Evolutionary conservation across 192 early-diverging fungal species (phyloP), one percentile per base, ranked within the genome.

Genomic region (Entomortierella lignicola): DNA sequence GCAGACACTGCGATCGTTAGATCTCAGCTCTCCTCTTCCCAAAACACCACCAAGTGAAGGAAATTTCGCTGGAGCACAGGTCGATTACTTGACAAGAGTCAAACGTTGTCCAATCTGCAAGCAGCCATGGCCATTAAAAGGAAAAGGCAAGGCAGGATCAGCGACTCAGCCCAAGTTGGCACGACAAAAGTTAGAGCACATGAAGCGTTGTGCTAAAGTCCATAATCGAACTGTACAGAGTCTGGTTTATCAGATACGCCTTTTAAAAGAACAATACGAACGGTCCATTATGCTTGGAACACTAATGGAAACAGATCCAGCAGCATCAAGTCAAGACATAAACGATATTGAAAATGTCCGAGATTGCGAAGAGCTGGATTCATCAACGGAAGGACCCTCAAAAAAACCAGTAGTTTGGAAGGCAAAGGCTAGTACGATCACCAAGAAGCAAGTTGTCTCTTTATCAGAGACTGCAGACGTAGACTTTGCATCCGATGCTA

Each of bases 81-180:
- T 75, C 20, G 72, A 75, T 44, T 75, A 75, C 47, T 37, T 75
- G 21, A 50, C 72, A 0, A 60, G 55, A 31, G 64, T 75, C 20
- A 65, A 65, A 23, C 53, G 41, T n/a, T 75, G 72, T 55, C 72
- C 72, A 32, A 67, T 75, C 29, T 75, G 72, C 39, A 75, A 75
- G 52, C 64, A 52, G 42, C 51, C 53, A 2, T 75, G 72, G 72
- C 64, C 72, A 8, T 17, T 48, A 41, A 59, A 52, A 29, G 60
- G 42, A 8, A 71, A 61, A 3, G 13, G 21, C 34, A 64, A 56
- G 31, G 43, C 62, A 12, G 51, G 31, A 32, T 25, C 43, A 17
- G 25, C 34, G 8, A 47, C 21, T 21, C 42, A 29, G 58, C 41
- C 60, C 0, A 69, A 41, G 56, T 67, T 60, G 13, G 64, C 72